Evolutionary conservation across 2,329 filamentous ascomycete species (phyloP), one percentile per base, ranked within the genome.

Genomic region (Ciborinia camelliae): DNA sequence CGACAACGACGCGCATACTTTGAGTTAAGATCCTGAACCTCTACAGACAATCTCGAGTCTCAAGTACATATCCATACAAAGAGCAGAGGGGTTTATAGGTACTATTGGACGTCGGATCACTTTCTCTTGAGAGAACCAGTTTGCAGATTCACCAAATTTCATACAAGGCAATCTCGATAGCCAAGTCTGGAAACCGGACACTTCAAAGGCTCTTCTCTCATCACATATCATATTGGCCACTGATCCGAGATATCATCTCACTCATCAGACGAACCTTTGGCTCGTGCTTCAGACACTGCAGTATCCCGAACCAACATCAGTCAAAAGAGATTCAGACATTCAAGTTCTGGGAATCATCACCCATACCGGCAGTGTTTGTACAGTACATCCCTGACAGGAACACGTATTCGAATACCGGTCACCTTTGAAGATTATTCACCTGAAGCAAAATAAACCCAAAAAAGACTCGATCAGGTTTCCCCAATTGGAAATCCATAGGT

Each of bases 231-330:
- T 35, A 53, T 37, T 41, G 15, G 20, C 47, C 45, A 50, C 65
- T 55, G n/a, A 66, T 61, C 48, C 64, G 59, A 67, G 30, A 67
- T n/a, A 66, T 69, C 68, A 57, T 52, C 53, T 65, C 61, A 69
- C 53, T 65, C 61, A 69, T 68, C 70, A 64, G 72, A 73, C 71
- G 71, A 74, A 73, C 72, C 65, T 73, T 52, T 73, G 71, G 72
- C 68, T 71, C 68, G 71, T 72, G 72, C 71, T 68, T 69, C 57
- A 68, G 67, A 69, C 65, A 68, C 70, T 72, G 71, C 72, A 73
- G 59, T 47, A 65, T 54, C 15, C 37, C 53, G 37, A 67, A 67
- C 70, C 71, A 70, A 54, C 63, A 55, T 61, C 47, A 43, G 63
- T 60, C 54, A 43, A 45, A 63, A 50, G 8, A 52, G 60, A 18